Conservation (phyloP, 2,329 filamentous ascomycete species). For the Rhynchosporium secalis region DNA sequence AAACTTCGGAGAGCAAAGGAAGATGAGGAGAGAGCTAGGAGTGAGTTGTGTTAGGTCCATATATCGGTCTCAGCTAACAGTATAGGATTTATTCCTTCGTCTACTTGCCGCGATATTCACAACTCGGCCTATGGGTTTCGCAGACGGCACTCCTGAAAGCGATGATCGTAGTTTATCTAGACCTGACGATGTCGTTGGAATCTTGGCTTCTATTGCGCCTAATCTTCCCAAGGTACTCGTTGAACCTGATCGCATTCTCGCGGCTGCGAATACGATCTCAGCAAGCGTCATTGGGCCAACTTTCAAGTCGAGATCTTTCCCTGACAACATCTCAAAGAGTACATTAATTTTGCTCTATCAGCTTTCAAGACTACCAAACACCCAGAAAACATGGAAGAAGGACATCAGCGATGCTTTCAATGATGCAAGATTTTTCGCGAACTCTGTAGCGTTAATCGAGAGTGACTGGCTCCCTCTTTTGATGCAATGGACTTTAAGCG, state of each 20-base stretch:
- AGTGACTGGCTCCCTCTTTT: slow-evolving; percentile 80
- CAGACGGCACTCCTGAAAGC: slow-evolving; percentile 54
- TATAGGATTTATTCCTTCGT: slow-evolving; percentile 81
- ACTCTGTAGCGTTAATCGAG: slow-evolving; percentile 63
- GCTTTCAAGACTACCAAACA: slow-evolving; percentile 73
- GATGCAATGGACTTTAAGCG: slow-evolving; percentile 77
- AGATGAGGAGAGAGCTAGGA: slow-evolving; percentile 86
- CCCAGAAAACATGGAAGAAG: slow-evolving; percentile 89
- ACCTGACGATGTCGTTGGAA: slow-evolving; percentile 74
- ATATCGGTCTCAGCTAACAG: slow-evolving; percentile 35
- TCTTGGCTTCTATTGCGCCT: slow-evolving; percentile 76
- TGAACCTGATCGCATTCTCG: slow-evolving; percentile 79
- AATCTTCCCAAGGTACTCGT: slow-evolving; percentile 80
- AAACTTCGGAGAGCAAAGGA: slow-evolving; percentile 90
- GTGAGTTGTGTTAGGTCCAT: slow-evolving; percentile 52
- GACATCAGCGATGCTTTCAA: slow-evolving; percentile 92
- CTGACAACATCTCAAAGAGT: slow-evolving; percentile 74
- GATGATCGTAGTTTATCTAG: slow-evolving; percentile 45
- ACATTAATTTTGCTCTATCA: slow-evolving; percentile 74
- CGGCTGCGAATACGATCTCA: slow-evolving; percentile 78
- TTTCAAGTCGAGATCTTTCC: slow-evolving; percentile 82
- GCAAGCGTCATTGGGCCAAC: slow-evolving; percentile 79
- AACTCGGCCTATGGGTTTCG: slow-evolving; percentile 74
- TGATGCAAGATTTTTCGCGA: slow-evolving; percentile 81
- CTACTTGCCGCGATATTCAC: slow-evolving; percentile 94